Evolutionary conservation across 768 basidiomycete genomes (phyloP).

Genomic region (Porpolomopsis calyptriformis): DNA sequence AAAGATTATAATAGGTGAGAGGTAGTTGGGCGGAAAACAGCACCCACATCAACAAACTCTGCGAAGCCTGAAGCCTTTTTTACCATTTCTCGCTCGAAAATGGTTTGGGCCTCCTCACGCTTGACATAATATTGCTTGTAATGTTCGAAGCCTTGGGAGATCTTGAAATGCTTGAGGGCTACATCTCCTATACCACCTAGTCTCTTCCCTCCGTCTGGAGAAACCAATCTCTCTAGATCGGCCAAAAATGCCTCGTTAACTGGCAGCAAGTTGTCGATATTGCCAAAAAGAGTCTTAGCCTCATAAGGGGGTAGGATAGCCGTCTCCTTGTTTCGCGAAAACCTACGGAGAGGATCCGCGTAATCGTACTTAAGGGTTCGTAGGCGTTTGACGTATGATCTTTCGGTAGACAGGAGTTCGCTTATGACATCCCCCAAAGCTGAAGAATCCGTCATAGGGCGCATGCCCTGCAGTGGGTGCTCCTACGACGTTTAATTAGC

Average conservation of each 20-base stretch:
- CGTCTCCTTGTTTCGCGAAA: slow-evolving; percentile 74
- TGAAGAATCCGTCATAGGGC: slow-evolving; percentile 48
- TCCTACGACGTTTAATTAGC: slow-evolving; percentile 20
- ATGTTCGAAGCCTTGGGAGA: slow-evolving; percentile 74
- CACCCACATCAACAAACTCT: slow-evolving; percentile 76
- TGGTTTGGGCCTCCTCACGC: slow-evolving; percentile 83
- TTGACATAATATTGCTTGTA: slow-evolving; percentile 89
- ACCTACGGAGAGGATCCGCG: slow-evolving; percentile 82
- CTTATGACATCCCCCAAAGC: slow-evolving; percentile 66
- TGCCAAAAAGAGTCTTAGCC: slow-evolving; percentile 88
- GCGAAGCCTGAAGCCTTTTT: slow-evolving; percentile 75
- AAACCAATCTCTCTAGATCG: slow-evolving; percentile 73
- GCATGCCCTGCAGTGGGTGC: slow-evolving; percentile 37
- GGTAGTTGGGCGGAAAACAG: slow-evolving; percentile 2
- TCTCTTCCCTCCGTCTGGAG: slow-evolving; percentile 42
- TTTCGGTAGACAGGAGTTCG: slow-evolving; percentile 83
- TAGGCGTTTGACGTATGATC: slow-evolving; percentile 77
- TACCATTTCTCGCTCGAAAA: slow-evolving; percentile 75
- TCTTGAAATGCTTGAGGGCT: slow-evolving; percentile 77
- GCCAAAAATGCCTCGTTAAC: slow-evolving; percentile 82
- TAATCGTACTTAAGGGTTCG: slow-evolving; percentile 78
- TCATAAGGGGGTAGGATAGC: slow-evolving; percentile 84
- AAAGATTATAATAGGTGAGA: slow-evolving; percentile 10
- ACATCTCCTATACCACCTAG: slow-evolving; percentile 75
- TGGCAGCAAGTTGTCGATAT: slow-evolving; percentile 79